Conservation (phyloP, 495 filamentous ascomycete species). For the Hypoxylon intermedium region DNA sequence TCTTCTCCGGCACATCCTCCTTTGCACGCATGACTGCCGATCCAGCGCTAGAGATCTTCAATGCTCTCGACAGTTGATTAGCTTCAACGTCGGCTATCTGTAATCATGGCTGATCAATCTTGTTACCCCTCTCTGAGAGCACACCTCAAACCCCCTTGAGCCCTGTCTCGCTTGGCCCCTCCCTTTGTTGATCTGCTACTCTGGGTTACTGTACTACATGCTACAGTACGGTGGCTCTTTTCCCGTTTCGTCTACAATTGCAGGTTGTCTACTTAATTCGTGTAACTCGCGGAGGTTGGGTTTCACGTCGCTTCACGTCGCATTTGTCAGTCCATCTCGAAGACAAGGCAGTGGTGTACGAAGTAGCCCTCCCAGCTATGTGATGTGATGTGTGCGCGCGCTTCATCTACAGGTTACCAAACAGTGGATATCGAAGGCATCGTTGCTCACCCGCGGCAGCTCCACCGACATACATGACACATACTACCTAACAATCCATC, state of each 20-base stretch:
- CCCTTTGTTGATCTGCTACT: constrained; percentile 8
- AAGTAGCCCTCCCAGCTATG: constrained; percentile 30
- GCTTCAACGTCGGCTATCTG: constrained; percentile 35
- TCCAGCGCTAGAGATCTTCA: constrained; percentile 31
- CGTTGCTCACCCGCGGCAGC: not conserved
- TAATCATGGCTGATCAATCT: constrained; percentile 37
- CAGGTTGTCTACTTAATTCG: constrained; percentile 32
- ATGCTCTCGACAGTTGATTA: constrained; percentile 27
- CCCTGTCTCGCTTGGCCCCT: constrained; percentile 22
- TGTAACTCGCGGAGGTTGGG: constrained; percentile 31
- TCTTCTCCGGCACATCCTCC: constrained; percentile 10
- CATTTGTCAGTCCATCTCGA: constrained; percentile 29
- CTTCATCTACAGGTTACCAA: constrained; percentile 16
- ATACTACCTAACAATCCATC: no score
- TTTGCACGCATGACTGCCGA: constrained; percentile 33
- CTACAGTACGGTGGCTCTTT: constrained; percentile 28
- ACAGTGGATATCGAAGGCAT: constrained; percentile 6
- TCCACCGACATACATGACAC: constrained; percentile 16
- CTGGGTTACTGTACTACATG: constrained; percentile 22
- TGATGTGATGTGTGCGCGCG: constrained; percentile 4
- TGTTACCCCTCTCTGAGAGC: constrained; percentile 33
- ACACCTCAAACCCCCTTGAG: constrained; percentile 5
- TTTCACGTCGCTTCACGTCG: constrained; percentile 33
- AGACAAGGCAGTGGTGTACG: constrained; percentile 23
- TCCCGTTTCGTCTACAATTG: constrained; percentile 33